Evolutionary conservation across 2,329 filamentous ascomycete genomes (phyloP).

Genomic region (Amesomyces nigricolor): DNA sequence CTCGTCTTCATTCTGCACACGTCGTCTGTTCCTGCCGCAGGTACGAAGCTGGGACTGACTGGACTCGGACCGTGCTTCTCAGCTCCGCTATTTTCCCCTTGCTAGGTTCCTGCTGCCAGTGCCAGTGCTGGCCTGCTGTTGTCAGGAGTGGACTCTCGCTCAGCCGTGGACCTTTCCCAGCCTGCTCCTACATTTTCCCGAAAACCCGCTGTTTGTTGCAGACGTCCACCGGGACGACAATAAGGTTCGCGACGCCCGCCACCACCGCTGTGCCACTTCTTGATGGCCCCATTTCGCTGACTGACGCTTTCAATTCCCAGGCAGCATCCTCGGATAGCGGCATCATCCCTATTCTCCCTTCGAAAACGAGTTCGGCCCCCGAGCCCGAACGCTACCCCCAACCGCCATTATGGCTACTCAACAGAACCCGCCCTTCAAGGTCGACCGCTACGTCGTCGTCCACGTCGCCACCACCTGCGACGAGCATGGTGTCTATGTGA

Average conservation of each 20-base stretch:
- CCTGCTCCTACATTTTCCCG: slow-evolving; percentile 20
- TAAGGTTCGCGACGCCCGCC: slow-evolving; percentile 17
- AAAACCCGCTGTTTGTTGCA: slow-evolving; percentile 21
- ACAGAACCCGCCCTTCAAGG: slow-evolving; percentile 57
- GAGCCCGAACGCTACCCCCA: slow-evolving; percentile 10
- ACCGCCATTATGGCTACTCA: slow-evolving; percentile 39
- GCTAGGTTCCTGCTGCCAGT: slow-evolving; percentile 1
- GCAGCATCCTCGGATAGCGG: slow-evolving; percentile 18
- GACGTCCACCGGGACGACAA: slow-evolving; percentile 16
- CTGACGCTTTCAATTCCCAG: slow-evolving; percentile 6
- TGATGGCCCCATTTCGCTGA: slow-evolving; percentile 8
- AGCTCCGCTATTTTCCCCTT: slow-evolving; percentile 20
- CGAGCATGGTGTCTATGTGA: slow-evolving; percentile 98
- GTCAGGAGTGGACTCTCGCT: slow-evolving; percentile 16
- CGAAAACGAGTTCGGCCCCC: slow-evolving; percentile 11
- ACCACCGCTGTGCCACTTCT: neutral
- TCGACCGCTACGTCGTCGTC: slow-evolving; percentile 96
- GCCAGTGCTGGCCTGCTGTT: neutral
- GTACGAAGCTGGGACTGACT: slow-evolving; percentile 13
- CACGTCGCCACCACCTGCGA: slow-evolving; percentile 98
- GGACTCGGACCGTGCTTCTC: slow-evolving; percentile 13
- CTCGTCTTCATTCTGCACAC: neutral
- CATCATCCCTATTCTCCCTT: slow-evolving; percentile 9
- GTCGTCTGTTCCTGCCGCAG: slow-evolving; percentile 12
- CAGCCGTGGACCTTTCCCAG: slow-evolving; percentile 14